Conservation (phyloP, 2,329 filamentous ascomycete species). For the Colletotrichum tamarilloi region DNA sequence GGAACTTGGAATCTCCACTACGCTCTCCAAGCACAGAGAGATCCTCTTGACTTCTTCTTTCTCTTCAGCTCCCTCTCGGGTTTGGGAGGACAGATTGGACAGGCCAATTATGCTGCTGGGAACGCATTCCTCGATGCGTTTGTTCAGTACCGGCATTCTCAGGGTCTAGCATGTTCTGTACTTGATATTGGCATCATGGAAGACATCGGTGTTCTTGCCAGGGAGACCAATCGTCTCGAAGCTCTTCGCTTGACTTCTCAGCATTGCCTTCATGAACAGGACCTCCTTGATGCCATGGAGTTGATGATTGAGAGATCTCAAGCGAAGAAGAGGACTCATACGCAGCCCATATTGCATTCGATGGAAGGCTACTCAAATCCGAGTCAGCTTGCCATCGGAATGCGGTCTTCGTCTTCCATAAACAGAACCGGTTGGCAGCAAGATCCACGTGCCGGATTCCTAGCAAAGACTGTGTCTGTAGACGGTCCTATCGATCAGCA, state of each 20-base stretch:
- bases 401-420: slow-evolving; percentile 21
- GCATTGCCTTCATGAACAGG: slow-evolving; percentile 36
- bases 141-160: slow-evolving; percentile 46
- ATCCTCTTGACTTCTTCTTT: slow-evolving; percentile 50
- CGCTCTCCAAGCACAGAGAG: slow-evolving; percentile 31
- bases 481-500: slow-evolving; percentile 16
- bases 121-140: slow-evolving; percentile 55
- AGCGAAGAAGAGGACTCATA: neutral
- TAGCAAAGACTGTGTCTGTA: neutral
- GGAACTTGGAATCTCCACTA: slow-evolving; percentile 57
- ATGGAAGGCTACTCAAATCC: slow-evolving; percentile 26
- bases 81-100: slow-evolving; percentile 47
- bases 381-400: slow-evolving; percentile 35
- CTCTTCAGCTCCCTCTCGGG: slow-evolving; percentile 48
- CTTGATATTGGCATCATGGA: slow-evolving; percentile 54
- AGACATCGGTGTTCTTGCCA: slow-evolving; percentile 50
- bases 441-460: slow-evolving; percentile 39
- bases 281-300: slow-evolving; percentile 35
- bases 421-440: slow-evolving; percentile 35
- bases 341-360: neutral
- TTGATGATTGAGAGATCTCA: slow-evolving; percentile 23
- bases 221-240: slow-evolving; percentile 33
- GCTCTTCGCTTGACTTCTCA: slow-evolving; percentile 23
- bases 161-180: slow-evolving; percentile 49
- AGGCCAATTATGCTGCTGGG: slow-evolving; percentile 54